Evolutionary conservation across 176 grass and related monocot species (phyloP), one percentile per base, ranked within the genome.

Genomic region (Leersia perrieri): DNA sequence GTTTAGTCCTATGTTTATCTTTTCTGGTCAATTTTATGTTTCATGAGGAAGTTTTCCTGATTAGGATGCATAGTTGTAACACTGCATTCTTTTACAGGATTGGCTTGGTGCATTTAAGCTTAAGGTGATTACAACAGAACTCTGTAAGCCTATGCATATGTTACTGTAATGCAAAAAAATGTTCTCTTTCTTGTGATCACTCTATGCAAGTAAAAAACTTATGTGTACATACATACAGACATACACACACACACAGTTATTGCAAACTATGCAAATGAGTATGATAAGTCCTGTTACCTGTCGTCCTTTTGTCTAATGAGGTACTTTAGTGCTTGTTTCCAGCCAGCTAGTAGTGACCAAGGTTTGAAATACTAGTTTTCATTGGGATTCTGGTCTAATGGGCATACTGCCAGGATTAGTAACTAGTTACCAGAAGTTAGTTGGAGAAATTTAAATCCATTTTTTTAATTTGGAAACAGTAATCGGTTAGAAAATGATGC

Each of bases 101-200:
- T 94, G 92, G 88, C 45, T 91, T 71, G 31, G 35, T 49, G 84
- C 73, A 26, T 45, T 81, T 33, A 83, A 57, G 63, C 78, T 73
- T 81, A 77, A 83, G 39, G 83, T 68, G 60, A 67, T 25, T 65
- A 36, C 31, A 78, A 33, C 14, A 71, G 70, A 68, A 32, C 28
- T 35, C 45, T 73, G 92, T 94, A 83, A 86, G 91, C 62, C 67
- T 85, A 53, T 70, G 42, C 27, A 5, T 66, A 39, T 57, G 2
- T 57, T 57, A 57, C 16, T 57, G 51, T 57, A 57, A 57, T 18
- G 22, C 9, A 64, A 73, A 60, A 33, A 72, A 70, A 33, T 68
- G 18, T 64, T 32, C 60, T 69, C 35, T 60, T 84, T 49, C 7
- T 75, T 85, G 40, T 73, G 27, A 83, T 72, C 64, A 33, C 7